These are phyloP conservation scores for Aurantiochytrium sp. DNA, from an alignment of 108 stramenopile species.

Conservation along the genomic window DNA sequence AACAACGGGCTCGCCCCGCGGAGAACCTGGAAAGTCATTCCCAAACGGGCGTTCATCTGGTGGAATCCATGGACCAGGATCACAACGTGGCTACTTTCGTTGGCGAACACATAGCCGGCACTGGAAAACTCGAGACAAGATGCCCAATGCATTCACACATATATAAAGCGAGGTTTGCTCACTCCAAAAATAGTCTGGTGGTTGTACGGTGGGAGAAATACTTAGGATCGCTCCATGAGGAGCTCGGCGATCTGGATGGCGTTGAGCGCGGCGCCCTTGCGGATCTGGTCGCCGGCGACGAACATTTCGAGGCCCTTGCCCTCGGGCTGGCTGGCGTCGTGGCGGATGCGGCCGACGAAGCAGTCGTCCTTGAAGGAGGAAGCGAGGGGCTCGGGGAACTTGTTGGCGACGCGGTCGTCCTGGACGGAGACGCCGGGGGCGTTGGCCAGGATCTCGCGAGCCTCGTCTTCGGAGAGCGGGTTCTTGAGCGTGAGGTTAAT, in stretches of 20 bases:
- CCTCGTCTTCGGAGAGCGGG: neutral
- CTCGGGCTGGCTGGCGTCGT: constrained; percentile 10
- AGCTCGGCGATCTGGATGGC: constrained; percentile 42
- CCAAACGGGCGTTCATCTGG: too few relatives aligned
- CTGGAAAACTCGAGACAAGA: too few relatives aligned
- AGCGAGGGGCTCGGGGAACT: constrained; percentile 42
- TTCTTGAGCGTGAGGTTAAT: constrained; percentile 39
- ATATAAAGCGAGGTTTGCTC: too few relatives aligned
- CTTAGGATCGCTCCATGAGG: constrained; percentile 2
- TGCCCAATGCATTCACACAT: too few relatives aligned
- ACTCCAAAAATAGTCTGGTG: too few relatives aligned
- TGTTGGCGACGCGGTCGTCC: constrained; percentile 37
- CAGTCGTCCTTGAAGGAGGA: constrained; percentile 39
- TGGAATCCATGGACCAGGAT: too few relatives aligned
- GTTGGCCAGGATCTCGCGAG: constrained; percentile 7
- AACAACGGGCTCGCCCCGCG: too few relatives aligned
- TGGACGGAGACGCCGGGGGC: constrained; percentile 41
- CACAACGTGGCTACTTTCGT: too few relatives aligned
- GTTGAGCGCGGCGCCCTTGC: constrained; percentile 39
- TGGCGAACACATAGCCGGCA: too few relatives aligned
- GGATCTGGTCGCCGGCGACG: constrained; percentile 42
- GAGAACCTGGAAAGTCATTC: too few relatives aligned
- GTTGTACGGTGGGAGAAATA: too few relatives aligned
- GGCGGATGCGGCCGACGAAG: constrained; percentile 38
- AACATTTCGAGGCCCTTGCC: constrained; percentile 37